Base-by-base conservation (phyloP, 257 asterid species). In the Salvia miltiorrhiza region DNA sequence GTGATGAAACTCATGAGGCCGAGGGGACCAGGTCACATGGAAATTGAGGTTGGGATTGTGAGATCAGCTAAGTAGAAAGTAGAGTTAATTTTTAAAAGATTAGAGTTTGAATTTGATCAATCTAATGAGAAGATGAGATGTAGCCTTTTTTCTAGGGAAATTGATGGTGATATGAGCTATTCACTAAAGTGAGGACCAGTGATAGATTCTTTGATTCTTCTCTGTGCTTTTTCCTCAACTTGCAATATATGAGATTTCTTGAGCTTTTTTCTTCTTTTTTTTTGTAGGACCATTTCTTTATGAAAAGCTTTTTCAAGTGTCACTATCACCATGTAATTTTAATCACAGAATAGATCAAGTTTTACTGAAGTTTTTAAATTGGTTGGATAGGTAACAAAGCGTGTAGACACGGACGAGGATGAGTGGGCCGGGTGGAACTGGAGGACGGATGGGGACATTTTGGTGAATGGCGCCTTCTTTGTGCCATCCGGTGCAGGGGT, bases 351-450 rank as follows among this genome's bases (percentile, higher is more conserved):
- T 16, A 11, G 30, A n/a, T 58, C 28, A 56, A 49, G 49, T 49
- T 19, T 48, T 41, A 12, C 17, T 43, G 16, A 57, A 43, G 9
- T 43, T 56, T 0, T 26, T 9, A 16, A 26, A 12, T 16, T 40
- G 52, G 1, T 56, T 45, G 73, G 32, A 24, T 24, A 85, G 91
- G 86, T 86, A 55, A 86, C 93, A 1, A 86, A 86, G 81, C 79
- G 93, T 2, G 88, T 84, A 17, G 90, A 86, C 0, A 84, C 88
- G 0, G 71, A 78, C 7, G 93, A 86, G 75, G 60, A 79, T 0
- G 82, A 58, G 40, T 86, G 93, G 93, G 67, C 81, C 10, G 80
- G 67, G 0, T 86, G 93, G 93, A 86, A 86, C 48, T 86, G 93
- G 93, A 80, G 93, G 62, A 78, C 88, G 1, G 90, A 86, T 0